A percentile compares a stretch with the other conserved stretches of the same genome.
Conservation (phyloP, 371 early-diverging fungal species). For the Circinella umbellata region DNA sequence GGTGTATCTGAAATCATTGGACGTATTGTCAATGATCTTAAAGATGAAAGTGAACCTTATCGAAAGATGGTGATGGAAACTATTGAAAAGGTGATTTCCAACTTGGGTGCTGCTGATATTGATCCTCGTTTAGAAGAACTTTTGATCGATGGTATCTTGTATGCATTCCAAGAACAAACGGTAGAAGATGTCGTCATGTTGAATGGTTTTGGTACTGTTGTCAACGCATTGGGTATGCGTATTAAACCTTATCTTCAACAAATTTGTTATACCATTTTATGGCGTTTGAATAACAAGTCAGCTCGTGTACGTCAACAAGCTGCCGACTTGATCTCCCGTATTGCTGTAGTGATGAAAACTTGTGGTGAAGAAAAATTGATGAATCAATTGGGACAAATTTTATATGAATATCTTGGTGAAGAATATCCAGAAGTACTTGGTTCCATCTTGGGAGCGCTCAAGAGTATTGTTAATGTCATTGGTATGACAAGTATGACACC, state of each 20-base stretch:
- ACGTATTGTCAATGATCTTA: slow-evolving; percentile 87
- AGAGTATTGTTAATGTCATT: slow-evolving; percentile 94
- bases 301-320: slow-evolving; percentile 97
- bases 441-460: slow-evolving; percentile 90
- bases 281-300: slow-evolving; percentile 96
- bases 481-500: slow-evolving; percentile 98
- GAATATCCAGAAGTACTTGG: slow-evolving; percentile 98
- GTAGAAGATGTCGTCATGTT: slow-evolving; percentile 91
- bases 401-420: slow-evolving; percentile 98
- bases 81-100: slow-evolving; percentile 80
- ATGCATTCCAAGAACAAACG: slow-evolving; percentile 97
- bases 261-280: slow-evolving; percentile 91
- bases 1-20: slow-evolving; percentile 90
- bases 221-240: slow-evolving; percentile 88
- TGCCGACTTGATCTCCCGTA: slow-evolving; percentile 93
- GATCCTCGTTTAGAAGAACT: slow-evolving; percentile 90
- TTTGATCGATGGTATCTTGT: slow-evolving; percentile 94
- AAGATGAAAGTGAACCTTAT: slow-evolving; percentile 95
- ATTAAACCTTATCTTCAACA: slow-evolving; percentile 93
- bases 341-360: slow-evolving; percentile 91
- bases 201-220: slow-evolving; percentile 95
- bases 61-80: slow-evolving; percentile 98
- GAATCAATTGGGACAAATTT: slow-evolving; percentile 88
- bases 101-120: slow-evolving; percentile 89
- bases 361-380: slow-evolving; percentile 96